phyloP scores from a whole-genome alignment of 108 stramenopile genomes.

The Bacterosira constricta region DNA sequence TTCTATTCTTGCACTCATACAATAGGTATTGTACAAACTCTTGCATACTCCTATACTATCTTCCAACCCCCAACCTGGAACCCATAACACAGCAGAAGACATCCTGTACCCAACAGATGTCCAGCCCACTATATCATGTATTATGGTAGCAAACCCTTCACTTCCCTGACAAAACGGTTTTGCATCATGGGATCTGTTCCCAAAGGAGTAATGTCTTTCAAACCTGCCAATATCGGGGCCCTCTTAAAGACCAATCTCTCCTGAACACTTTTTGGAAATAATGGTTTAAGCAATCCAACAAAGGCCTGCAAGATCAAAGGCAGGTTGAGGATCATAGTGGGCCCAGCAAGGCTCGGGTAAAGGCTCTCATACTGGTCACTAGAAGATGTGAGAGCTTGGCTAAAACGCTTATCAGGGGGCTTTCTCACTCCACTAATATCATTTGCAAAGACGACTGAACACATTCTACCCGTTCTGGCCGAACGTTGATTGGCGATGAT shows the following conservation, averaged over 20 bases:
- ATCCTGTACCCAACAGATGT: too few relatives aligned
- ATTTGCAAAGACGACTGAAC: slow-evolving; percentile 48
- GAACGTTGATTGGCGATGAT: slow-evolving; percentile 43
- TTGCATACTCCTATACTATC: too few relatives aligned
- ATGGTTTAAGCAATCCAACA: slow-evolving; percentile 49
- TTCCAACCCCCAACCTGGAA: too few relatives aligned
- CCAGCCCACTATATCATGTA: not conserved
- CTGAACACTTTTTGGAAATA: slow-evolving; percentile 55
- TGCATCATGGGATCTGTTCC: slow-evolving; percentile 17
- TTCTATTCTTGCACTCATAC: too few relatives aligned
- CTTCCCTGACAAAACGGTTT: slow-evolving; percentile 37
- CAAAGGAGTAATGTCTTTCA: slow-evolving; percentile 46
- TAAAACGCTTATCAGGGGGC: slow-evolving; percentile 41
- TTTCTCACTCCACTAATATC: slow-evolving; percentile 51
- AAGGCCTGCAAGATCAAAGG: slow-evolving; percentile 51
- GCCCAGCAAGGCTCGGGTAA: slow-evolving; percentile 49
- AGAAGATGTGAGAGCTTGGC: slow-evolving; percentile 45
- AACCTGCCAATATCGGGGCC: slow-evolving; percentile 39
- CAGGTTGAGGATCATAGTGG: slow-evolving; percentile 54
- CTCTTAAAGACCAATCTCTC: slow-evolving; percentile 52
- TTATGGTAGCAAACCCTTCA: slow-evolving; percentile 43
- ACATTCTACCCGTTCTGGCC: slow-evolving; percentile 37
- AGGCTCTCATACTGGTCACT: slow-evolving; percentile 50
- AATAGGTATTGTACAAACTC: too few relatives aligned
- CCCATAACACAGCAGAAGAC: too few relatives aligned